Base-by-base conservation (phyloP, 2,329 filamentous ascomycete genomes). In the Exophiala sideris region DNA sequence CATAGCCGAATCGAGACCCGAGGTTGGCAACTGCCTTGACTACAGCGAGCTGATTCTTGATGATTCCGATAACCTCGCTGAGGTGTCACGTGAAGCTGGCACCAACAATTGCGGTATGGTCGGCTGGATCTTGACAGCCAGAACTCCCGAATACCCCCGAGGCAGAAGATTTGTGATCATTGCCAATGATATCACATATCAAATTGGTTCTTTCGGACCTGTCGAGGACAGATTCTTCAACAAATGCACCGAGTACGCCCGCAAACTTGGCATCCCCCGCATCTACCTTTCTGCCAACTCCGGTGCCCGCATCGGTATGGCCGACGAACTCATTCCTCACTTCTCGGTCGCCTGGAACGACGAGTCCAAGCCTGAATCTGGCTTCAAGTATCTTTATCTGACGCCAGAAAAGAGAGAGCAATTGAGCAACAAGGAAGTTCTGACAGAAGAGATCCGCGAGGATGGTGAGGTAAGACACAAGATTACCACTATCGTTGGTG, bases 221-320 rank as follows among this genome's bases (percentile, higher is more conserved):
- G 86, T 87, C 75, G 94, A 99, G 77, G 94, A 99, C 74, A 87
- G 89, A 66, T 99, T 96, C 84, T 99, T 99, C 85, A 82, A 95
- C 81, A 96, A 97, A 81, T 99, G 94, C 78, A 97, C 94, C 8
- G 91, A 99, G 74, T 81, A 96, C 62, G 94, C 94, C 59, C 86
- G 91, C 66, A 92, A 90, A 79, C 80, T 96, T 58, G 94, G 94
- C 36, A 96, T 99, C 66, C 94, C 94, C 20, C 89, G 94, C 65
- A 92, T 99, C 70, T 99, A 99, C 76, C 80, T 99, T 56, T 99
- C 94, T 71, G 94, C 94, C 71, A 99, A 99, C 82, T 99, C 94
- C 56, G 94, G 94, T 82, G 94, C 94, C 63, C 91, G 94, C 68
- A 89, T 99, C 65, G 94, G 94, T 68, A 87, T 99, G 73, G 94